Base-by-base conservation (phyloP, 805 yeast genomes). In the Suhomyces prunicola region DNA sequence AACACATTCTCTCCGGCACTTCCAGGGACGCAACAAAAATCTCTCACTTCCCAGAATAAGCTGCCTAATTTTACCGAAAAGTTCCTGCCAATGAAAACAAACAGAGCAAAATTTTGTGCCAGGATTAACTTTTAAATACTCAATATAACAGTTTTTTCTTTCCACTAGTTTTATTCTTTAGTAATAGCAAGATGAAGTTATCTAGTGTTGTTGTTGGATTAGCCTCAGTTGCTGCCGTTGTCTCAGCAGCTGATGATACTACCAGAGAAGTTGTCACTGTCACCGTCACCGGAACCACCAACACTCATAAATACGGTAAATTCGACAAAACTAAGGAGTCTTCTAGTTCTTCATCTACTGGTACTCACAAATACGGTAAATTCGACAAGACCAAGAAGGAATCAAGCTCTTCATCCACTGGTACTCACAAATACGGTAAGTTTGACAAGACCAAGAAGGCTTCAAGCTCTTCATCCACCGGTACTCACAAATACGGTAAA, bases 311-410 rank as follows among this genome's bases (percentile, higher is more conserved):
- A 56, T 74, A 73, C 58, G 88, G 88, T 59, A 76, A 76, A 63
- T 82, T 82, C 64, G 74, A 82, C 75, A 66, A 69, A 61, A 77
- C 82, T 50, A 59, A 67, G 36, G 56, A 76, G 5, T 55, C 19
- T 19, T 19, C 68, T 46, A 60, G 67, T 22, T 55, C 81, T 2
- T 54, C 73, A 17, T 55, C 69, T 23, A 26, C 52, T 55, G 24
- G 51, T 56, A 82, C 86, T 46, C 85, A 83, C 74, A 77, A 68
- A 55, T 74, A 73, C 59, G 88, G 88, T 60, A 76, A 76, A 64
- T 82, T 82, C 65, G 74, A 81, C 74, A 78, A 81, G 68, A 81
- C 62, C 9, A 7, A 8, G 71, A 77, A 50, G 73, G 47, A 23
- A 27, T 55, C 76, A 5, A 54, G 68, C 47, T 60, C 67, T 22